A percentile compares a stretch with the other conserved stretches of the same genome.
These are phyloP conservation scores for Zasmidium citrigriseum DNA, from an alignment of 2,329 filamentous ascomycete genomes.

Conservation along the genomic window DNA sequence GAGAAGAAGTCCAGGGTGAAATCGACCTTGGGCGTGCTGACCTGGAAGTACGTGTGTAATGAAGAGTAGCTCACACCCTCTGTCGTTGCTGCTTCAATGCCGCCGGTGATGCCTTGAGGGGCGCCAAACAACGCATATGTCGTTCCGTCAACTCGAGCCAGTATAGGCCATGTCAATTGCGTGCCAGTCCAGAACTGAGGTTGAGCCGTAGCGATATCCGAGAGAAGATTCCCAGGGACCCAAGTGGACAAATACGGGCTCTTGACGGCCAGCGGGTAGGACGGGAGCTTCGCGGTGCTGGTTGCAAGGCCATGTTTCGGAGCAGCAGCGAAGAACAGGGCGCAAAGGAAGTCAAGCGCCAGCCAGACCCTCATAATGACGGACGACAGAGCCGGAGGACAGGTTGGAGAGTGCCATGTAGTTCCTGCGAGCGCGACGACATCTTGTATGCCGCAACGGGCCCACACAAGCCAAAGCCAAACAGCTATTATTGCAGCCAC, in stretches of 20 bases:
- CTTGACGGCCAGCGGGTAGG: conserved; percentile 33
- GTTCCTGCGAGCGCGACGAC: conserved; percentile 8
- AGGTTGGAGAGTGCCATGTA: not conserved
- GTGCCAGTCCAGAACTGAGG: conserved; percentile 39
- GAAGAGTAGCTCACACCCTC: conserved; percentile 32
- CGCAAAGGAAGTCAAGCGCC: conserved; percentile 4
- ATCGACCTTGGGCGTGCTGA: conserved; percentile 28
- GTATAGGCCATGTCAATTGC: conserved; percentile 35
- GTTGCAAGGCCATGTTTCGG: conserved; percentile 3
- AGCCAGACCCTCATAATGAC: conserved; percentile 12
- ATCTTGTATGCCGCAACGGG: conserved; percentile 15
- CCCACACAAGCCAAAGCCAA: conserved; percentile 7
- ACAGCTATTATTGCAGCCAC: conserved; percentile 1
- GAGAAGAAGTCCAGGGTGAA: conserved; percentile 40
- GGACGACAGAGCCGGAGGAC: conserved; percentile 9
- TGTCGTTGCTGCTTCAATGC: conserved; percentile 23
- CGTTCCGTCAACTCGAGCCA: conserved; percentile 34
- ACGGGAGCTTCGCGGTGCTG: conserved; percentile 18
- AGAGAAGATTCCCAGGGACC: conserved; percentile 33
- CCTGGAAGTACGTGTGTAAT: conserved; percentile 33
- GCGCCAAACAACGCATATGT: conserved; percentile 37
- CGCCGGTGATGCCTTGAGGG: conserved; percentile 18
- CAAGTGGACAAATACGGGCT: conserved; percentile 38
- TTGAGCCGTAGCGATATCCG: conserved; percentile 27
- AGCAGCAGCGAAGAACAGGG: conserved; percentile 5